Evolutionary conservation across 108 stramenopile genomes (phyloP).

Genomic region (Skeletonema menzelii): DNA sequence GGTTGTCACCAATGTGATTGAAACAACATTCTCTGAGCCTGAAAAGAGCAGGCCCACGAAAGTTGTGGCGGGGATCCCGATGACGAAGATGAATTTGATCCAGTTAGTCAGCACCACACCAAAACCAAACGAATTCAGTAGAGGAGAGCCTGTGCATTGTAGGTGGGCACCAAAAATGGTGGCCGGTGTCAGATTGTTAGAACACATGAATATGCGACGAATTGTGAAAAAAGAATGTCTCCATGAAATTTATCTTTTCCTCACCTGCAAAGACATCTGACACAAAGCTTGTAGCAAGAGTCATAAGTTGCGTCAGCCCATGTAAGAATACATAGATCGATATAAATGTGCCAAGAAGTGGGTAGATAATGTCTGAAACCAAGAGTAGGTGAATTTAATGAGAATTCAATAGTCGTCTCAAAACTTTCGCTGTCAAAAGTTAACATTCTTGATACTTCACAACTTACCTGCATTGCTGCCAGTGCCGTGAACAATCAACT

Average conservation of each 20-base stretch:
- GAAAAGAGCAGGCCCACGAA: background rate
- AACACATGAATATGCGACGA: background rate
- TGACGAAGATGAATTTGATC: slow-evolving; percentile 5
- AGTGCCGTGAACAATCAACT: background rate
- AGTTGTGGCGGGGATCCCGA: background rate
- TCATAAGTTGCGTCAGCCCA: slow-evolving; percentile 2
- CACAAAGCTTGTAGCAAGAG: slow-evolving; percentile 10
- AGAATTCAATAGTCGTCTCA: too few relatives aligned
- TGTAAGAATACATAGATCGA: slow-evolving; percentile 12
- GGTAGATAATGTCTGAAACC: background rate
- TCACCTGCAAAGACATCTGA: slow-evolving; percentile 5
- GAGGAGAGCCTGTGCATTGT: background rate
- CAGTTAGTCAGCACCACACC: slow-evolving; percentile 6
- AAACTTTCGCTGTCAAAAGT: too few relatives aligned
- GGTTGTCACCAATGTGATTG: background rate
- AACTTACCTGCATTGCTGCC: background rate
- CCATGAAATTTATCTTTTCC: background rate
- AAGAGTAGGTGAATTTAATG: background rate
- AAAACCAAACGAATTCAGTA: slow-evolving; percentile 10
- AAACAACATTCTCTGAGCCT: background rate
- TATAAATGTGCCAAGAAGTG: background rate
- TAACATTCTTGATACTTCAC: background rate
- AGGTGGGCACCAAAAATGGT: background rate
- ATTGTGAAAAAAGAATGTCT: background rate
- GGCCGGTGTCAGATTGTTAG: background rate